These are phyloP conservation scores for Arabidopsis hybrid DNA, from an alignment of 441 rosid species.

Conservation along the genomic window DNA sequence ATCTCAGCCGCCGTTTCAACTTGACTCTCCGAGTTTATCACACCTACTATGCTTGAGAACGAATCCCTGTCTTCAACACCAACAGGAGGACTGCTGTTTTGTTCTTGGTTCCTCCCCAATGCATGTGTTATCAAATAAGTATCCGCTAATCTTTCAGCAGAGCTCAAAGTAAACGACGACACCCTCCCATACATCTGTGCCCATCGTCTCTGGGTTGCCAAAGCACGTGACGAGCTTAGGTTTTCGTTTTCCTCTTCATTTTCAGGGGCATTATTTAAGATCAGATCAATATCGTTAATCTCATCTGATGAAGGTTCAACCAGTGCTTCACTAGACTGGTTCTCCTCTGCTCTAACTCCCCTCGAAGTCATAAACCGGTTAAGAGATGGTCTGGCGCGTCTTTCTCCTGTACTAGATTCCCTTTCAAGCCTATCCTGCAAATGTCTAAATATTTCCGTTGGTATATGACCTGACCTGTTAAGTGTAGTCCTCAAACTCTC, in stretches of 20 bases:
- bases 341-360: constrained; percentile 73
- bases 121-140: constrained; percentile 51
- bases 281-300: constrained; percentile 50
- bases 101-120: constrained; percentile 66
- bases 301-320: constrained; percentile 3
- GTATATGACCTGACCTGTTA: constrained; percentile 59
- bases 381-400: constrained; percentile 41
- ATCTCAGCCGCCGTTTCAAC: constrained; percentile 81
- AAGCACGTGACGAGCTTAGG: constrained; percentile 48
- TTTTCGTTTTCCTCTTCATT: constrained; percentile 49
- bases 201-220: constrained; percentile 50
- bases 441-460: constrained; percentile 79
- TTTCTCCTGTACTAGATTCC: constrained; percentile 56
- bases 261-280: constrained; percentile 47
- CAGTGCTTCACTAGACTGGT: constrained; percentile 33
- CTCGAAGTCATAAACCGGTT: constrained; percentile 58
- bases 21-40: constrained; percentile 75
- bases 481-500: constrained; percentile 86
- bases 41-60: constrained; percentile 77
- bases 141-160: constrained; percentile 64
- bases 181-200: constrained; percentile 37
- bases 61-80: constrained; percentile 85
- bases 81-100: constrained; percentile 45
- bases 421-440: constrained; percentile 70
- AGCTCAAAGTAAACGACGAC: constrained; percentile 39